Percentiles rank a stretch among this genome's conserved stretches.
These are phyloP conservation scores for Aspergillus campestris DNA, from an alignment of 495 filamentous ascomycete species.

Conservation along the genomic window DNA sequence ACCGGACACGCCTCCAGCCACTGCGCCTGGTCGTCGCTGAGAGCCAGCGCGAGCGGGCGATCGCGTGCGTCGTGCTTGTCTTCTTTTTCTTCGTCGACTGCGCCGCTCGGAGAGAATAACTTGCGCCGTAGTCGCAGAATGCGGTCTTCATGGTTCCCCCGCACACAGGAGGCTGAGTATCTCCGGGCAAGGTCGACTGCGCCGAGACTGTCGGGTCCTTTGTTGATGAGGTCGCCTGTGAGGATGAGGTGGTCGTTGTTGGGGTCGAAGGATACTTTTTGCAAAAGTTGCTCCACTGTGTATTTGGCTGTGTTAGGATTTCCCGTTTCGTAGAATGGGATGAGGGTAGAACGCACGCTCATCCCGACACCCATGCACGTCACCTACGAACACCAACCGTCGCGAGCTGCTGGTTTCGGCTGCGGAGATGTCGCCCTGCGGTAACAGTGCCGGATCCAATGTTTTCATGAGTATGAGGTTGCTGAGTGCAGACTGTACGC, in stretches of 20 bases:
- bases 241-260: constrained; percentile 70
- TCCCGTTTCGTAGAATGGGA: no score
- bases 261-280: constrained; percentile 55
- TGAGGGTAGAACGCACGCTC: constrained; percentile 44
- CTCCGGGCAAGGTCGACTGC: constrained; percentile 67
- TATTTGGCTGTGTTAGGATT: constrained; percentile 3
- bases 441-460: constrained; percentile 31
- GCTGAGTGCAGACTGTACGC: no score
- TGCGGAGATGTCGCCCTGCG: constrained; percentile 8
- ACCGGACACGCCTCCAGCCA: constrained; percentile 68
- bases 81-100: constrained; percentile 10
- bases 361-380: constrained; percentile 78
- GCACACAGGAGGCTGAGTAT: constrained; percentile 65
- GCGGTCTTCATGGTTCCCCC: constrained; percentile 90
- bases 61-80: constrained; percentile 25
- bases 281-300: constrained; percentile 55
- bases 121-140: constrained; percentile 51
- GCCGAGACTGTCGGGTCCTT: constrained; percentile 75
- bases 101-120: constrained; percentile 17
- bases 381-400: constrained; percentile 69
- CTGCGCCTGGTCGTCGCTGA: constrained; percentile 53
- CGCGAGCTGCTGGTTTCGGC: constrained; percentile 16
- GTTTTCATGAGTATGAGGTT: constrained; percentile 8
- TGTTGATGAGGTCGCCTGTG: constrained; percentile 77
- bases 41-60: constrained; percentile 38